Evolutionary conservation across 192 early-diverging fungal species (phyloP), one percentile per base, ranked within the genome.

Genomic region (Linnemannia zychae): DNA sequence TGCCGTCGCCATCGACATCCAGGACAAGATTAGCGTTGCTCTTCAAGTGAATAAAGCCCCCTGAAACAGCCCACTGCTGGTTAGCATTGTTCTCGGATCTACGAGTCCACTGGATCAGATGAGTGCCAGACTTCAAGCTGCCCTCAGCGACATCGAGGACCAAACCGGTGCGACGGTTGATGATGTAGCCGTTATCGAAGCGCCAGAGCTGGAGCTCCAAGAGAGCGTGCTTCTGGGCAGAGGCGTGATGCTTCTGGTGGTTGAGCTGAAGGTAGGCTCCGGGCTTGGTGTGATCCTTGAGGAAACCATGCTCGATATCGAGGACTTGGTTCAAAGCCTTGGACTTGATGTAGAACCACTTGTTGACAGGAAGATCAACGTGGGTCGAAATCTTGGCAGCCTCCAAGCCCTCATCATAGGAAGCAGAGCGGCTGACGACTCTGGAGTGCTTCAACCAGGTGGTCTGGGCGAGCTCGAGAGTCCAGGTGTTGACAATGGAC

Each of bases 331-430:
- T 60, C 5, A 77, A 84, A 15, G 82, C 82, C 71, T 75, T 84
- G 34, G 82, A 84, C 82, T 84, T 84, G 76, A 84, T 75, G 73
- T 84, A 84, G 77, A 84, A 84, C 76, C 77, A 84, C 38, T 46
- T 74, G 18, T 78, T 37, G 24, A 37, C 13, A 11, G 77, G 82
- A 57, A 84, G 75, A 1, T 67, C 73, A n/a, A 46, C 34, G 44
- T 78, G 82, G 36, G 78, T 28, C 22, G 77, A 38, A 46, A 84
- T 53, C 22, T 75, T 16, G 22, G 82, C 82, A 34, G 66, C 72
- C 68, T 84, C 82, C 31, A 78, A 37, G 20, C 66, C 72, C n/a
- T 84, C 82, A 0, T 57, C 52, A 46, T 71, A 63, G 3, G 77
- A 72, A 31, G 33, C 37, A 18, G 75, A 76, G 53, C 53, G 72